A percentile compares a stretch with the other conserved stretches of the same genome.
phyloP scores from a whole-genome alignment of 139 green algal genomes.

The Nannochloris sp. region DNA sequence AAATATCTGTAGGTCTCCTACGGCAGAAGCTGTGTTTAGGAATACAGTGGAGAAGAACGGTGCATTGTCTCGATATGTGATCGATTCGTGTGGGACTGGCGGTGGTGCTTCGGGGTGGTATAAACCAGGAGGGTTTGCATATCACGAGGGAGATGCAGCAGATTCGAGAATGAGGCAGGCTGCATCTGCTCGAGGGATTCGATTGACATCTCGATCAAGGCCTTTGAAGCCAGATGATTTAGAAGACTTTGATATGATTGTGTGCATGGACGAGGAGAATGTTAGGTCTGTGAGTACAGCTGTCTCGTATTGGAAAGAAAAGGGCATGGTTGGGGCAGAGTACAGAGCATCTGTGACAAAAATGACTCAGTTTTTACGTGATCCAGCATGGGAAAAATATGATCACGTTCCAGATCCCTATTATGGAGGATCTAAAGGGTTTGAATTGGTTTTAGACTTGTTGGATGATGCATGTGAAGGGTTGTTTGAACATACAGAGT shows the following conservation, averaged over 20 bases:
- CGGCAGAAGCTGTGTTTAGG: constrained; percentile 85
- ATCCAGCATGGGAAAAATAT: constrained; percentile 17
- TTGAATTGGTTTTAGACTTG: constrained; percentile 76
- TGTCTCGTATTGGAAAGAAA: constrained; percentile 17
- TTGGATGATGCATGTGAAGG: constrained; percentile 73
- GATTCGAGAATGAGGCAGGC: constrained; percentile 75
- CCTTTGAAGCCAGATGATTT: constrained; percentile 79
- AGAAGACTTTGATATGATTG: constrained; percentile 70
- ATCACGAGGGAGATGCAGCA: constrained; percentile 73
- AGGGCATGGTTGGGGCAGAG: constrained; percentile 15
- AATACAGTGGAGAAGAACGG: constrained; percentile 60
- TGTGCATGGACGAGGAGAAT: constrained; percentile 87
- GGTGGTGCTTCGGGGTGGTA: constrained; percentile 51
- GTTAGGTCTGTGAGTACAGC: constrained; percentile 39
- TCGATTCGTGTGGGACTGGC: constrained; percentile 91
- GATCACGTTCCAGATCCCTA: constrained; percentile 84
- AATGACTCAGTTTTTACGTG: constrained; percentile 51
- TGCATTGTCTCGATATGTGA: constrained; percentile 57
- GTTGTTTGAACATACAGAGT: constrained; percentile 35
- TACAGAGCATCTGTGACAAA: constrained; percentile 24
- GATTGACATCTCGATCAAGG: constrained; percentile 73
- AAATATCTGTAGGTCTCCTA: constrained; percentile 91
- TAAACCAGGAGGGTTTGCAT: constrained; percentile 44
- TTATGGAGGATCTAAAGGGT: constrained; percentile 54
- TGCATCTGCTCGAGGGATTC: constrained; percentile 56